phyloP scores from a whole-genome alignment of 495 filamentous ascomycete genomes.

The Neurospora tetraspora region DNA sequence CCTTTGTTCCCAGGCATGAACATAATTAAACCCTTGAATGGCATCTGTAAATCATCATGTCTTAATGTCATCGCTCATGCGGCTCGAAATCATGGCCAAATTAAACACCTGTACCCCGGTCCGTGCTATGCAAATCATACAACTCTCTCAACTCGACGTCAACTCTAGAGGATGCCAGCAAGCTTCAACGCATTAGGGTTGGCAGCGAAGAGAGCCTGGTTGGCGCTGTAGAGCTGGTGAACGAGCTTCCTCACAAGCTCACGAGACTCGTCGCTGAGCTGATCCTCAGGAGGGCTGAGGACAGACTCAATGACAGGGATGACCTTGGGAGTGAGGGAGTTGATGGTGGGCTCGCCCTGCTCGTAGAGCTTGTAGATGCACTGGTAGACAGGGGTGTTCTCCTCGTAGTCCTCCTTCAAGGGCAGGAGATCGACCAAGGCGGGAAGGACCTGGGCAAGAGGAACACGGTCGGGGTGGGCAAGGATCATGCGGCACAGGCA shows the following conservation, averaged over 20 bases:
- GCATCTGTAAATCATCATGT: neutral
- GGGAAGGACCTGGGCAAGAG: constrained; percentile 70
- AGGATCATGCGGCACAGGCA: constrained; percentile 90
- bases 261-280: constrained; percentile 74
- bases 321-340: constrained; percentile 64
- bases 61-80: neutral
- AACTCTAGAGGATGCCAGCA: constrained; percentile 16
- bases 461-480: constrained; percentile 67
- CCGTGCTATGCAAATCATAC: constrained; percentile 14
- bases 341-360: constrained; percentile 58
- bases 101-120: neutral
- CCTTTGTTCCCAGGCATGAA: neutral
- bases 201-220: constrained; percentile 21
- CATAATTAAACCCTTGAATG: neutral
- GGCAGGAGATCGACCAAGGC: constrained; percentile 70
- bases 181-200: constrained; percentile 22
- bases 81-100: neutral
- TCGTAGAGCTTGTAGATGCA: constrained; percentile 83
- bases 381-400: constrained; percentile 86
- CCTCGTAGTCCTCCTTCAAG: constrained; percentile 88
- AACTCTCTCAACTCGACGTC: neutral
- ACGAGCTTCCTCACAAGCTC: constrained; percentile 21
- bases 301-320: constrained; percentile 75
- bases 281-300: constrained; percentile 66
- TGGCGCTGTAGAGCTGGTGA: constrained; percentile 17